Percentiles rank a stretch among this genome's conserved stretches.
phyloP scores from a whole-genome alignment of 345 rosid genomes.

The Brassica nigra region DNA sequence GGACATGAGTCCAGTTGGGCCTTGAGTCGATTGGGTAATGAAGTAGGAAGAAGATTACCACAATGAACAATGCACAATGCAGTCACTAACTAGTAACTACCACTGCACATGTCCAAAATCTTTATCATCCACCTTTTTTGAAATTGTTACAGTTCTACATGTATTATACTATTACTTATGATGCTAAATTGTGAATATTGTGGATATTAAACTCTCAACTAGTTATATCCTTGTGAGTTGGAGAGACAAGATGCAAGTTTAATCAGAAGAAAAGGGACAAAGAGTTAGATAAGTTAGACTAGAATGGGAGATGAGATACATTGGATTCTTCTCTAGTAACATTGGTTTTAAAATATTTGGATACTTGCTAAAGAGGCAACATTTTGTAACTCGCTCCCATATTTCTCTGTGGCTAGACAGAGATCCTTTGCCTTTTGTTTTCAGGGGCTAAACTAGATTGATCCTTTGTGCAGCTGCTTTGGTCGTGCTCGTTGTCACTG shows the following conservation, averaged over 20 bases:
- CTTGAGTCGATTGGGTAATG: neutral
- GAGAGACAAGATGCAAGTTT: neutral
- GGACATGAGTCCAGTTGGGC: neutral
- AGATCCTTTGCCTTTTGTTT: constrained; percentile 1
- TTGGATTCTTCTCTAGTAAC: neutral
- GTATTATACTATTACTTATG: neutral
- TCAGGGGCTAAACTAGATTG: constrained; percentile 37
- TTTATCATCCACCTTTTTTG: neutral
- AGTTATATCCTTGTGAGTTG: neutral
- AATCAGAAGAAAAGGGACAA: neutral
- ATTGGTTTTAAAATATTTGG: neutral
- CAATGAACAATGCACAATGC: neutral
- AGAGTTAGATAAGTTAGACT: neutral
- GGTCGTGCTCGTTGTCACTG: constrained; percentile 36
- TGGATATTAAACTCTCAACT: neutral
- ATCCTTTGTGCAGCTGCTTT: constrained; percentile 26
- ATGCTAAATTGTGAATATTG: neutral
- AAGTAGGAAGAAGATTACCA: neutral
- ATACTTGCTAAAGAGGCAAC: constrained; percentile 31
- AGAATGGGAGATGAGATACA: neutral
- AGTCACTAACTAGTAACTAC: no score
- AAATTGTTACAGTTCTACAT: neutral
- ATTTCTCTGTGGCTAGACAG: constrained; percentile 7
- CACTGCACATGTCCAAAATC: neutral
- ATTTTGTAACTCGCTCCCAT: constrained; percentile 17